Conservation (phyloP, 257 asterid species). For the Nemophila menziesii region DNA sequence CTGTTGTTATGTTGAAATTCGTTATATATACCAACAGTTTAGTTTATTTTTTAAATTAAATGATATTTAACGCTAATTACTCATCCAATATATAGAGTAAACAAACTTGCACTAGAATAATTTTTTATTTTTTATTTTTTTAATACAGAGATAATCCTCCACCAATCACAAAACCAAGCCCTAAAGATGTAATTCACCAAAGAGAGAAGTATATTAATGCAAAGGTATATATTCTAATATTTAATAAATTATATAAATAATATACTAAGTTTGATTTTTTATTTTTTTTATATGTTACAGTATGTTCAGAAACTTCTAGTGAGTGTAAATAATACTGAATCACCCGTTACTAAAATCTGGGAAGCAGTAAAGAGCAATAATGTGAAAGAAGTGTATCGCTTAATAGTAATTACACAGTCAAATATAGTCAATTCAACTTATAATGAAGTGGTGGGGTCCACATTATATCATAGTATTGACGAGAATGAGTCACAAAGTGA, state of each 20-base stretch:
- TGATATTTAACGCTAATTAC: not conserved
- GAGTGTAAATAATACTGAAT: conserved; percentile 20
- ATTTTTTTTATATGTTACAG: conserved; percentile 30
- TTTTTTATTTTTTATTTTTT: too few species aligned
- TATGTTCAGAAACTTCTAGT: conserved; percentile 66
- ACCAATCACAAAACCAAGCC: conserved; percentile 57
- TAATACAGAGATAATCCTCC: conserved; percentile 29
- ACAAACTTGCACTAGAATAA: conserved; percentile 8
- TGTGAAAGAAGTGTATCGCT: conserved; percentile 55
- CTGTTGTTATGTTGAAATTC: too few species aligned
- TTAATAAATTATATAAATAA: not conserved
- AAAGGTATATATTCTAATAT: conserved; percentile 41
- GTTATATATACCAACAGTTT: too few species aligned
- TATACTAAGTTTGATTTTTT: not conserved
- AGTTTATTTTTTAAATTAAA: not conserved
- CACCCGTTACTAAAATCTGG: conserved; percentile 48
- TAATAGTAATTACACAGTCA: conserved; percentile 38
- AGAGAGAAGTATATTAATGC: conserved; percentile 84
- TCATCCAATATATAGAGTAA: conserved; percentile 9
- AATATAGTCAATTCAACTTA: conserved; percentile 52
- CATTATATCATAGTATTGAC: conserved; percentile 20
- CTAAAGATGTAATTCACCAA: conserved; percentile 39
- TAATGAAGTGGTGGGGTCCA: conserved; percentile 40
- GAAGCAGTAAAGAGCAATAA: conserved; percentile 76
- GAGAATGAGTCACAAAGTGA: conserved; percentile 25